Conservation (phyloP, 1,284 basidiomycete genomes). For the Waitea zeae region DNA sequence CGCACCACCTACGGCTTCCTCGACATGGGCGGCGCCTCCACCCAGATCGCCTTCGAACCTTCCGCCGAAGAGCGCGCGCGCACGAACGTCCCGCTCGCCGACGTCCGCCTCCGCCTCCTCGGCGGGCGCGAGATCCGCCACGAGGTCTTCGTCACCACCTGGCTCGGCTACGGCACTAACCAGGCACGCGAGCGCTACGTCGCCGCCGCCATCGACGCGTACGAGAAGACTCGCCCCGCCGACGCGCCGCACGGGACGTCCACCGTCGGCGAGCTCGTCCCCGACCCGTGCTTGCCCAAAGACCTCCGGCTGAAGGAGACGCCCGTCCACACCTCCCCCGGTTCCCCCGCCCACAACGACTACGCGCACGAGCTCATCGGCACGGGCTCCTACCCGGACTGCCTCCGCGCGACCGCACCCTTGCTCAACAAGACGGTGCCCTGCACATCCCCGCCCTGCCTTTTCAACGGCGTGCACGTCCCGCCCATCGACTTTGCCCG, state of each 20-base stretch:
- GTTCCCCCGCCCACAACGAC: conserved; percentile 21
- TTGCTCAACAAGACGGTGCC: conserved; percentile 77
- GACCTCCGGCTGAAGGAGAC: conserved; percentile 43
- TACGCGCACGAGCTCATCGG: conserved; percentile 55
- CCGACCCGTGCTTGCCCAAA: conserved; percentile 84
- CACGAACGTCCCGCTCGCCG: conserved; percentile 52
- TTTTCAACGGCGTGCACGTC: conserved; percentile 96
- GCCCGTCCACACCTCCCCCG: conserved; percentile 22
- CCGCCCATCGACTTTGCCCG: conserved; percentile 83
- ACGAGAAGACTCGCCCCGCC: conserved; percentile 21
- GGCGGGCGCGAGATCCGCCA: conserved; percentile 80
- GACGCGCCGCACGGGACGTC: conserved; percentile 9
- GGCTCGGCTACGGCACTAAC: conserved; percentile 97
- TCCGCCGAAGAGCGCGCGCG: conserved; percentile 32
- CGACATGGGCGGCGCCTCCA: conserved; percentile 98
- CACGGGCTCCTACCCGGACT: conserved; percentile 81
- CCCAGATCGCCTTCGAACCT: conserved; percentile 94
- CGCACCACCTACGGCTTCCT: conserved; percentile 91
- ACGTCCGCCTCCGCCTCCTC: conserved; percentile 69
- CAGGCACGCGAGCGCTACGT: conserved; percentile 88
- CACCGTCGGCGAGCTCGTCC: conserved; percentile 25
- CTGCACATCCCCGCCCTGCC: conserved; percentile 75
- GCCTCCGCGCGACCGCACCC: conserved; percentile 57
- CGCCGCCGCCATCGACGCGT: conserved; percentile 39
- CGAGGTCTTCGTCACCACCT: conserved; percentile 94